These are phyloP conservation scores for Zygosaccharomyces sapae DNA, from an alignment of 1,139 yeast species.

Conservation along the genomic window DNA sequence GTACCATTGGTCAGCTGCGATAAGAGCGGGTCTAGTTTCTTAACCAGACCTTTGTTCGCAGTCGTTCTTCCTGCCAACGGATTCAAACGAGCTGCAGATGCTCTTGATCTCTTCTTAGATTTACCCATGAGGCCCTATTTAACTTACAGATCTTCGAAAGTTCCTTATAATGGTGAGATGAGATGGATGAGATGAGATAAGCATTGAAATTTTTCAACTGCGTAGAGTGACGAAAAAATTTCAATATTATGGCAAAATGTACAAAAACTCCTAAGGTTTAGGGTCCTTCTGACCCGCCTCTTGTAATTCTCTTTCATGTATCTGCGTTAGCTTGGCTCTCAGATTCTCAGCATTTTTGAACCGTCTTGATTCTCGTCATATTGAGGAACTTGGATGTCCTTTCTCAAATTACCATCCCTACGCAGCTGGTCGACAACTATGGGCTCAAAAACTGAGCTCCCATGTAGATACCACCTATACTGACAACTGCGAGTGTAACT, in stretches of 20 bases:
- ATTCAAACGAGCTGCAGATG: conserved; percentile 50
- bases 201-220: conserved; percentile 5
- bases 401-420: conserved; percentile 62
- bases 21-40: conserved; percentile 64
- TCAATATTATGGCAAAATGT: not conserved
- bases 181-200: conserved; percentile 14
- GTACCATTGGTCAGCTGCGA: conserved; percentile 57
- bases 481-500: conserved; percentile 37
- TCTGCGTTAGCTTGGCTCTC: conserved; percentile 17
- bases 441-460: conserved; percentile 72
- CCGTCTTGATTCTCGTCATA: conserved; percentile 41
- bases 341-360: conserved; percentile 30
- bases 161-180: conserved; percentile 7
- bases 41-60: conserved; percentile 45
- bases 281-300: conserved; percentile 4
- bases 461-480: conserved; percentile 43
- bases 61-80: conserved; percentile 40
- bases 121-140: conserved; percentile 53
- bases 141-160: conserved; percentile 3
- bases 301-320: conserved; percentile 17
- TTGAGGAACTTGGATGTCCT: conserved; percentile 52
- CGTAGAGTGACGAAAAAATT: not conserved
- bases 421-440: conserved; percentile 62
- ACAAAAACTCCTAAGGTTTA: not conserved
- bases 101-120: conserved; percentile 65